phyloP scores from a whole-genome alignment of 1,284 basidiomycete species.

The Ustilago bromivora region DNA sequence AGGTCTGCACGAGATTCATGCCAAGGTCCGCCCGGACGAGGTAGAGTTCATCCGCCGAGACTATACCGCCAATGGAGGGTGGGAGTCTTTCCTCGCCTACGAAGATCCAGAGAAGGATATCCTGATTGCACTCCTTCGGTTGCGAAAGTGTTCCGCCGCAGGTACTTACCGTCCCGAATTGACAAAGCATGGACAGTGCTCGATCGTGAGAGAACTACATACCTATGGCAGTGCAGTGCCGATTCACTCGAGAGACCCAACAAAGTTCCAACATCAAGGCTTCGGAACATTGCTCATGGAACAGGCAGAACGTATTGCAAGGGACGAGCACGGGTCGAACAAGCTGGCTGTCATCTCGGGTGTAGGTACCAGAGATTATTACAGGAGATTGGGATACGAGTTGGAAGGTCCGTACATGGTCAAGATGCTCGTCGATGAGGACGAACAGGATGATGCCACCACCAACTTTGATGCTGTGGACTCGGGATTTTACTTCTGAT shows the following conservation, averaged over 20 bases:
- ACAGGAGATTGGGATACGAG: conserved; percentile 89
- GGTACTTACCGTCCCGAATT: conserved; percentile 97
- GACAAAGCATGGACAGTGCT: conserved; percentile 80
- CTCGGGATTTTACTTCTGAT: conserved; percentile 36
- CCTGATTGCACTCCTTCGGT: conserved; percentile 88
- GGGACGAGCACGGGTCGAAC: conserved; percentile 93
- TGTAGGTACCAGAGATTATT: conserved; percentile 94
- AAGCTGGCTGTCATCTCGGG: conserved; percentile 97
- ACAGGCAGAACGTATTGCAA: conserved; percentile 97
- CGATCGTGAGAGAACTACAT: conserved; percentile 95
- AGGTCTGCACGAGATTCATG: conserved; percentile 97
- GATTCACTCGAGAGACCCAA: conserved; percentile 95
- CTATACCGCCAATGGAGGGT: conserved; percentile 92
- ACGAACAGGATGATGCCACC: conserved; percentile 23
- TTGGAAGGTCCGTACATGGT: conserved; percentile 85
- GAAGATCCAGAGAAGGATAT: conserved; percentile 98
- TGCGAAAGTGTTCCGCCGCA: conserved; percentile 94
- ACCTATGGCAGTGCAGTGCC: conserved; percentile 99
- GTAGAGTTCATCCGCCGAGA: conserved; percentile 97
- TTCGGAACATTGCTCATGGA: conserved; percentile 99
- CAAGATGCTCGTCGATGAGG: conserved; percentile 52
- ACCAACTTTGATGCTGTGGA: neutral
- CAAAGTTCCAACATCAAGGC: conserved; percentile 80
- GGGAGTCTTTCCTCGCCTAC: conserved; percentile 99
- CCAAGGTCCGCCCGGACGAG: conserved; percentile 94